Conservation (phyloP, 306 rosid genomes). For the Sicyos edulis region DNA sequence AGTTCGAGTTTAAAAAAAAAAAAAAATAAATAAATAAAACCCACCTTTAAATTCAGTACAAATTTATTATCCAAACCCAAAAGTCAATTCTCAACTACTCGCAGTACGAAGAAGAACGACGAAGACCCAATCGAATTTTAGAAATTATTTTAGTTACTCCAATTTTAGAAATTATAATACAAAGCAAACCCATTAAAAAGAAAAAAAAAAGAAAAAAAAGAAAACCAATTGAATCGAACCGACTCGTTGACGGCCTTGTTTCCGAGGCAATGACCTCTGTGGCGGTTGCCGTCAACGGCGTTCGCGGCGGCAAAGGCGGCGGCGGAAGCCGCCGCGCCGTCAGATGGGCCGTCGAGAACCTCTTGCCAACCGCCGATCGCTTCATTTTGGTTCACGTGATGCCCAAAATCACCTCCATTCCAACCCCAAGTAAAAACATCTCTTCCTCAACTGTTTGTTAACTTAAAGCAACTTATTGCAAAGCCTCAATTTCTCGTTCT, state of each 20-base stretch:
- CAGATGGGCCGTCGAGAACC: constrained; percentile 70
- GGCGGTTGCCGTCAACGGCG: constrained; percentile 66
- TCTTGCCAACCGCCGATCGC: constrained; percentile 56
- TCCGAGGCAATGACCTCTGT: constrained; percentile 41
- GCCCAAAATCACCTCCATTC: constrained; percentile 60
- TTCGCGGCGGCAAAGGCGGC: constrained; percentile 33
- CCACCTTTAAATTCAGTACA: neutral
- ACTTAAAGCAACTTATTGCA: neutral
- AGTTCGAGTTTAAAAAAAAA: too few species aligned
- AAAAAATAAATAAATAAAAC: too few species aligned
- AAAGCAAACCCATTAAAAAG: neutral
- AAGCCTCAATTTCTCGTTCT: neutral
- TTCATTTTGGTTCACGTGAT: constrained; percentile 79
- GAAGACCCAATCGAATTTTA: neutral
- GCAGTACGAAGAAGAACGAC: neutral
- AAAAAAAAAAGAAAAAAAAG: neutral
- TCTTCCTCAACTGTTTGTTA: constrained; percentile 13
- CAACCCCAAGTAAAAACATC: constrained; percentile 50
- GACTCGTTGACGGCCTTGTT: neutral
- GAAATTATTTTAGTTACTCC: too few species aligned
- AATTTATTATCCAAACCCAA: neutral
- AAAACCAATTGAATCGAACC: neutral
- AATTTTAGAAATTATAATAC: neutral
- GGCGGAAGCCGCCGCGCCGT: constrained; percentile 74
- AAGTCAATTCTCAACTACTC: constrained; percentile 2